Evolutionary conservation across 2,329 filamentous ascomycete genomes (phyloP).

Genomic region (Rhynchosporium agropyri): DNA sequence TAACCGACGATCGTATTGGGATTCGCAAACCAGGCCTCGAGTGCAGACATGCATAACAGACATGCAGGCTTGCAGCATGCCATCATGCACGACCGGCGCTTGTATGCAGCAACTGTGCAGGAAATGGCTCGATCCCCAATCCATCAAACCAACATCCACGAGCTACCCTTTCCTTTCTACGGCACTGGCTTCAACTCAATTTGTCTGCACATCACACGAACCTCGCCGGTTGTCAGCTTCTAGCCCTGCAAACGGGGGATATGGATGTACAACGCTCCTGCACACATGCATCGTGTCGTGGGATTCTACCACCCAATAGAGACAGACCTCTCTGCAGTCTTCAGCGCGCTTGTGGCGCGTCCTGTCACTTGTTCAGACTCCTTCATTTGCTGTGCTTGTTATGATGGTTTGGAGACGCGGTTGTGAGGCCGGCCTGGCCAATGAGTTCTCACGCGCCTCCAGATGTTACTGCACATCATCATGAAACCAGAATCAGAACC

Average conservation of each 20-base stretch:
- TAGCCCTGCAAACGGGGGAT: background rate
- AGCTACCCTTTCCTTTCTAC: background rate
- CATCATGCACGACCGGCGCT: constrained; percentile 12
- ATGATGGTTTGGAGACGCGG: constrained; percentile 2
- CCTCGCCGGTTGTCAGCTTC: constrained; percentile 16
- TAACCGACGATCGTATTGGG: too few relatives aligned
- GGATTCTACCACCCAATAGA: constrained; percentile 25
- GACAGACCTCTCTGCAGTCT: constrained; percentile 11
- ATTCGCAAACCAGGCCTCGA: too few relatives aligned
- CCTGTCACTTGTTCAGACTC: background rate
- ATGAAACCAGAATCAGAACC: too few relatives aligned
- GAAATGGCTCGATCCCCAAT: background rate
- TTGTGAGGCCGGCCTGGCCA: background rate
- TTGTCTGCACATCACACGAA: constrained; percentile 1
- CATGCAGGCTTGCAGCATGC: background rate
- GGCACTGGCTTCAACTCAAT: background rate
- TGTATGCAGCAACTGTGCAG: constrained; percentile 12
- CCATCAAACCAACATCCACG: background rate
- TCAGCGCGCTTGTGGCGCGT: constrained; percentile 27
- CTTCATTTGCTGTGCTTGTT: constrained; percentile 19
- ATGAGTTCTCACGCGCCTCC: too few relatives aligned
- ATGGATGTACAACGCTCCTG: constrained; percentile 8
- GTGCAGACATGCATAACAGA: background rate
- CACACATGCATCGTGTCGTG: constrained; percentile 22
- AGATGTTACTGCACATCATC: too few relatives aligned